Evolutionary conservation across 768 basidiomycete genomes (phyloP).

Genomic region (Trametes punicea): DNA sequence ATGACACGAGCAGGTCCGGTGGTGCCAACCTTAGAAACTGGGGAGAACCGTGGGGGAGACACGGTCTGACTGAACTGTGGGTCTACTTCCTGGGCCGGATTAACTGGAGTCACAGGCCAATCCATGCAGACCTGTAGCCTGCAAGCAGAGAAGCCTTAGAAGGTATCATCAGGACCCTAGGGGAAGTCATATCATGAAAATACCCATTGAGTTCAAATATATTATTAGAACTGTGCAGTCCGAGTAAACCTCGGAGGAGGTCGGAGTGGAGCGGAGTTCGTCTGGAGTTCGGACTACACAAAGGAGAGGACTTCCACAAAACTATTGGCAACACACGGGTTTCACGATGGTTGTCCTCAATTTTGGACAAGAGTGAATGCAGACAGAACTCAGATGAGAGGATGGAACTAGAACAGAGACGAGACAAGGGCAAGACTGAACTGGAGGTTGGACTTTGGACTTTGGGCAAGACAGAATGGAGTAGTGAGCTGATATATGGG

Average conservation of each 20-base stretch:
- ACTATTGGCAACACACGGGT: background rate
- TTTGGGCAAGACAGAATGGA: no score
- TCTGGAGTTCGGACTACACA: background rate
- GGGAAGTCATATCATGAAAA: background rate
- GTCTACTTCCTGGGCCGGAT: background rate
- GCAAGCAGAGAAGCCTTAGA: background rate
- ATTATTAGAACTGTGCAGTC: background rate
- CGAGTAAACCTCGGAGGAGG: background rate
- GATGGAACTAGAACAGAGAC: background rate
- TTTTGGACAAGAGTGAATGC: background rate
- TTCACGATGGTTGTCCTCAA: background rate
- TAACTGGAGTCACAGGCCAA: background rate
- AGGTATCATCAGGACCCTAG: background rate
- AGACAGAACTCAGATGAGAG: background rate
- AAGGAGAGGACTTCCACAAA: background rate
- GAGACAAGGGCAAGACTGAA: background rate
- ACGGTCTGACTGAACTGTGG: no score
- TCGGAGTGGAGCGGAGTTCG: background rate
- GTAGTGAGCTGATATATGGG: background rate
- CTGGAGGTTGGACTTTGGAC: background rate
- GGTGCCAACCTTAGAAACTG: no score
- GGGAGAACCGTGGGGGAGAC: no score
- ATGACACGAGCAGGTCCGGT: no score
- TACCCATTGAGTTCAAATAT: background rate
- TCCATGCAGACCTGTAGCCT: background rate